These are phyloP conservation scores for Fusarium abutilonis DNA, from an alignment of 2,329 filamentous ascomycete species.

Conservation along the genomic window DNA sequence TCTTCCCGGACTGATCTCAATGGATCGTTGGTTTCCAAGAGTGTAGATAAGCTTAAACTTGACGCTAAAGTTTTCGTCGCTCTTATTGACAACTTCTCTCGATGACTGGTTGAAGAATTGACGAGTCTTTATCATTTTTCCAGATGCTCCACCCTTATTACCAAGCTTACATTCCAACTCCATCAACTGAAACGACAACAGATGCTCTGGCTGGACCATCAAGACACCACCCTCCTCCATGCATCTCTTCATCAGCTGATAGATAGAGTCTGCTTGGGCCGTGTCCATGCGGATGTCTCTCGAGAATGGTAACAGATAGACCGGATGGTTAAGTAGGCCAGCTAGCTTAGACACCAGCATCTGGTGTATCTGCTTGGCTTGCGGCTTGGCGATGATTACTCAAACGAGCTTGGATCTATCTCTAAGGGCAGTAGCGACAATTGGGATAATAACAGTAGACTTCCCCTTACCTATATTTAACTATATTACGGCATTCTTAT, in stretches of 20 bases:
- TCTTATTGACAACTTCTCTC: slow-evolving; percentile 71
- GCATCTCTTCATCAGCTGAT: slow-evolving; percentile 56
- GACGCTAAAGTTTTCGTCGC: slow-evolving; percentile 69
- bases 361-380: slow-evolving; percentile 67
- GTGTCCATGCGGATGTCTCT: slow-evolving; percentile 54
- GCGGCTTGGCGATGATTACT: slow-evolving; percentile 69
- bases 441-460: slow-evolving; percentile 74
- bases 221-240: slow-evolving; percentile 63
- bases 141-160: slow-evolving; percentile 42
- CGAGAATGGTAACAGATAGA: slow-evolving; percentile 69
- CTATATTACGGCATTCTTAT: slow-evolving; percentile 66
- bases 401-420: slow-evolving; percentile 62
- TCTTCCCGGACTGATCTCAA: slow-evolving; percentile 64
- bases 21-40: slow-evolving; percentile 60
- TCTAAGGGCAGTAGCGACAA: slow-evolving; percentile 65
- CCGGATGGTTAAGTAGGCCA: slow-evolving; percentile 62
- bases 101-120: slow-evolving; percentile 55
- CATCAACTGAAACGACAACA: slow-evolving; percentile 71
- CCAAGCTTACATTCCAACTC: slow-evolving; percentile 60
- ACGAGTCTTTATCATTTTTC: slow-evolving; percentile 54
- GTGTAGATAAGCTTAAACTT: slow-evolving; percentile 73
- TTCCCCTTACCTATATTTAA: slow-evolving; percentile 80
- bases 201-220: slow-evolving; percentile 70
- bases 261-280: slow-evolving; percentile 50
- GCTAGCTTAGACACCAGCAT: slow-evolving; percentile 55